phyloP scores from a whole-genome alignment of 2,329 filamentous ascomycete species.

The Blastomyces parvus region DNA sequence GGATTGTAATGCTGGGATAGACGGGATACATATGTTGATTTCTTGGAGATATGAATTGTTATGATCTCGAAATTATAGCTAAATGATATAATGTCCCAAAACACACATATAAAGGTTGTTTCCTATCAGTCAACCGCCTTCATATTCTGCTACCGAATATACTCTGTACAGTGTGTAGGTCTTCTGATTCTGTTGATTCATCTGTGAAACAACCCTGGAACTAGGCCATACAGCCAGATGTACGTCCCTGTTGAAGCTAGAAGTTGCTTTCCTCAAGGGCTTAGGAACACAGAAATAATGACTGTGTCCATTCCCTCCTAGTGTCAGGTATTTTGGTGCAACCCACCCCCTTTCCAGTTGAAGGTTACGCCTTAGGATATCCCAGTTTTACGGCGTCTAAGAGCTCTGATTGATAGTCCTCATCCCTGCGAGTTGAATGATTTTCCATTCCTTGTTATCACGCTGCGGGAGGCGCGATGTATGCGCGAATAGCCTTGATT shows the following conservation, averaged over 20 bases:
- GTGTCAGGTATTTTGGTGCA: not conserved
- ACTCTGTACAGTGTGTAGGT: not conserved
- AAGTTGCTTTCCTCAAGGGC: not conserved
- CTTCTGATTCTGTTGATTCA: not conserved
- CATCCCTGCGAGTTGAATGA: not conserved
- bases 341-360: not conserved
- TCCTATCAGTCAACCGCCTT: not conserved
- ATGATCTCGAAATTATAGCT: not conserved
- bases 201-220: not conserved
- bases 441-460: not conserved
- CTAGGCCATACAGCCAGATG: not conserved
- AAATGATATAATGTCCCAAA: not conserved
- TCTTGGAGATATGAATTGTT: not conserved
- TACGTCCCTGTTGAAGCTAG: not conserved
- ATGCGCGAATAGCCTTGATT: constrained; percentile 34
- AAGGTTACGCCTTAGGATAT: no score
- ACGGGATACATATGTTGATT: not conserved
- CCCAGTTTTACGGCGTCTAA: not conserved
- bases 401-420: not conserved
- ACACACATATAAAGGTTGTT: not conserved
- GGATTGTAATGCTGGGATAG: not conserved
- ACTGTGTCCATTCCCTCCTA: not conserved
- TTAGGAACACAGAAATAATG: not conserved
- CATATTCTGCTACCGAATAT: not conserved
- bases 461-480: constrained; percentile 24